phyloP scores from a whole-genome alignment of 1,139 yeast genomes.

The Scheffersomyces insectosa region DNA sequence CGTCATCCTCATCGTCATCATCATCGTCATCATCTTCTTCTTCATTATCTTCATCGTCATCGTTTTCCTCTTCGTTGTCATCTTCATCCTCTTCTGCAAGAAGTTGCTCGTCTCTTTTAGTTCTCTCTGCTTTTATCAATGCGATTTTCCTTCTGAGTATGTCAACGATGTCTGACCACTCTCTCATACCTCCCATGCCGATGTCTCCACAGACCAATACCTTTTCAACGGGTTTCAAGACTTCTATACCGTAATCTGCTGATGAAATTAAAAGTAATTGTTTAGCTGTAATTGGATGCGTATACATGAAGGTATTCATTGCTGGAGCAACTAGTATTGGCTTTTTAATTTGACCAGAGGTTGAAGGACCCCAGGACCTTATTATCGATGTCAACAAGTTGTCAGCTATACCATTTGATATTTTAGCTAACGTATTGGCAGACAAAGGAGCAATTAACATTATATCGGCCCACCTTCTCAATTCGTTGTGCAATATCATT shows the following conservation, averaged over 20 bases:
- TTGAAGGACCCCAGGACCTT: conserved; percentile 82
- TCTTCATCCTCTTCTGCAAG: conserved; percentile 25
- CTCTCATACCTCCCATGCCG: conserved; percentile 98
- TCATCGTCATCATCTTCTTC: conserved; percentile 35
- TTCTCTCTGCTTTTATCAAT: conserved; percentile 32
- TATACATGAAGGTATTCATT: conserved; percentile 95
- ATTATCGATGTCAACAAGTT: conserved; percentile 81
- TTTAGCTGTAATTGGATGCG: conserved; percentile 87
- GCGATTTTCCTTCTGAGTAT: conserved; percentile 58
- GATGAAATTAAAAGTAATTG: conserved; percentile 62
- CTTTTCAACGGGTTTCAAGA: conserved; percentile 89
- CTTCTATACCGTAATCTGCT: conserved; percentile 58
- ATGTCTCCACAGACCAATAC: conserved; percentile 94
- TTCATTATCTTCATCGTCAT: conserved; percentile 22
- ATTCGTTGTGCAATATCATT: conserved; percentile 76
- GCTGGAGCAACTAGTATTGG: conserved; percentile 95
- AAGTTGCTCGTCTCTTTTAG: conserved; percentile 17
- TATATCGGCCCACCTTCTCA: conserved; percentile 94
- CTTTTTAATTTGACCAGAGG: conserved; percentile 36
- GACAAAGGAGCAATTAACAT: conserved; percentile 89
- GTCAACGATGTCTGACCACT: conserved; percentile 92
- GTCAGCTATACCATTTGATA: conserved; percentile 89
- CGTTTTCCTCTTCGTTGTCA: conserved; percentile 25
- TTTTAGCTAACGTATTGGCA: conserved; percentile 90
- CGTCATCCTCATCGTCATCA: conserved; percentile 36